A percentile compares a stretch with the other conserved stretches of the same genome.
Conservation (phyloP, 164 flowering plant species). For the Cinnamomum chago region DNA sequence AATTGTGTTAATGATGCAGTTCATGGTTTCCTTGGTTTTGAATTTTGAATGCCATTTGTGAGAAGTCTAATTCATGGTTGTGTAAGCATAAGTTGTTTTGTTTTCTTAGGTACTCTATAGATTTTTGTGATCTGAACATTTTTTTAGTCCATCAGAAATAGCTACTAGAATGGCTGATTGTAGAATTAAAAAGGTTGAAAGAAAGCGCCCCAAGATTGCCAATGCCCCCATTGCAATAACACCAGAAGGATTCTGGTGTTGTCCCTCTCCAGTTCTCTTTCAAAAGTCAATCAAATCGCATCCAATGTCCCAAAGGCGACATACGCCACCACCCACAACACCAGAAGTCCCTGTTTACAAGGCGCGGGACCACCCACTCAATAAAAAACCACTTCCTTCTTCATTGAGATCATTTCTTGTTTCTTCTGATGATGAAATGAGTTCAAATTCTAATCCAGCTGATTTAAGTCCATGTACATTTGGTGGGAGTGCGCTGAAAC, state of each 20-base stretch:
- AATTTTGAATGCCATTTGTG: neutral
- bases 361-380: slow-evolving; percentile 36
- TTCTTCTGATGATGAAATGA: slow-evolving; percentile 39
- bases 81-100: neutral
- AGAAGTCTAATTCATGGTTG: neutral
- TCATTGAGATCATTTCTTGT: slow-evolving; percentile 36
- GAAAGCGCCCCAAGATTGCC: slow-evolving; percentile 66
- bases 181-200: slow-evolving; percentile 56
- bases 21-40: neutral
- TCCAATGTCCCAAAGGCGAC: slow-evolving; percentile 38
- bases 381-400: slow-evolving; percentile 32
- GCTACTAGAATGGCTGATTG: slow-evolving; percentile 56
- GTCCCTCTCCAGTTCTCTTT: slow-evolving; percentile 82
- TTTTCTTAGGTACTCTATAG: neutral
- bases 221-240: slow-evolving; percentile 97
- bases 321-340: slow-evolving; percentile 53
- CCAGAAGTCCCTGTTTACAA: slow-evolving; percentile 36
- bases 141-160: neutral
- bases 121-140: neutral
- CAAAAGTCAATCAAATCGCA: slow-evolving; percentile 72
- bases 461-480: slow-evolving; percentile 24
- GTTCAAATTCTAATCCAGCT: slow-evolving; percentile 27
- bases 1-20: neutral
- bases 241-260: slow-evolving; percentile 99
- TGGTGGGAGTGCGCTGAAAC: slow-evolving; percentile 42